Conservation (phyloP, 1,284 basidiomycete species). For the Sparassis latifolia region DNA sequence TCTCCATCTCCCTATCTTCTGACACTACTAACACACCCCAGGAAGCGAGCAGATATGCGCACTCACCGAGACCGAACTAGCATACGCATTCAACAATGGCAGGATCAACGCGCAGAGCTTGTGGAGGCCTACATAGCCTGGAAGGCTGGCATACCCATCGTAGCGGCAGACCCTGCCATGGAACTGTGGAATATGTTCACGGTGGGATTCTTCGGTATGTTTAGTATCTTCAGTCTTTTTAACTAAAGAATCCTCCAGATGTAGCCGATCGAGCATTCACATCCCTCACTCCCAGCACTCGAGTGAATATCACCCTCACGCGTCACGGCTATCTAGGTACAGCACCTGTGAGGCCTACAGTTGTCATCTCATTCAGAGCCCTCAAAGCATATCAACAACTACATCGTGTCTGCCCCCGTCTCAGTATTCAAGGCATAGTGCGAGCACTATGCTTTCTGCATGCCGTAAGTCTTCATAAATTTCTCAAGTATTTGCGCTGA, state of each 20-base stretch:
- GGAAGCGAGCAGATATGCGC: not conserved
- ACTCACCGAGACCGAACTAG: not conserved
- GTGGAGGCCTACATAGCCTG: not conserved
- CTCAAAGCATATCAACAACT: conserved; percentile 18
- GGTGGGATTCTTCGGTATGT: not conserved
- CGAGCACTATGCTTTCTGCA: conserved; percentile 15
- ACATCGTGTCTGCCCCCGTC: conserved; percentile 17
- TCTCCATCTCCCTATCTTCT: not conserved
- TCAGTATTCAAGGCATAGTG: conserved; percentile 16
- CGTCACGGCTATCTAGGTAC: conserved; percentile 10
- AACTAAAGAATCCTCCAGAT: not conserved
- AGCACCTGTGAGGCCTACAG: conserved; percentile 9
- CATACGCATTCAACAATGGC: not conserved
- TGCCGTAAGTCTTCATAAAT: conserved; percentile 3
- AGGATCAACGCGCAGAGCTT: not conserved
- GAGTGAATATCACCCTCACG: conserved; percentile 6
- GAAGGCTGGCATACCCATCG: not conserved
- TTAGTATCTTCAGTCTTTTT: not conserved
- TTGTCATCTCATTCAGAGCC: conserved; percentile 11
- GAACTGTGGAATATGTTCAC: not conserved
- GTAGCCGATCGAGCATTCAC: not conserved
- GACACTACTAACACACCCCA: not conserved
- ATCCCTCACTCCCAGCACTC: not conserved
- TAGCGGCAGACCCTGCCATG: not conserved
- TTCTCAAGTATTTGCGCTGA: not conserved